phyloP scores from a whole-genome alignment of 2,329 filamentous ascomycete species.

The Endothia cerciana region DNA sequence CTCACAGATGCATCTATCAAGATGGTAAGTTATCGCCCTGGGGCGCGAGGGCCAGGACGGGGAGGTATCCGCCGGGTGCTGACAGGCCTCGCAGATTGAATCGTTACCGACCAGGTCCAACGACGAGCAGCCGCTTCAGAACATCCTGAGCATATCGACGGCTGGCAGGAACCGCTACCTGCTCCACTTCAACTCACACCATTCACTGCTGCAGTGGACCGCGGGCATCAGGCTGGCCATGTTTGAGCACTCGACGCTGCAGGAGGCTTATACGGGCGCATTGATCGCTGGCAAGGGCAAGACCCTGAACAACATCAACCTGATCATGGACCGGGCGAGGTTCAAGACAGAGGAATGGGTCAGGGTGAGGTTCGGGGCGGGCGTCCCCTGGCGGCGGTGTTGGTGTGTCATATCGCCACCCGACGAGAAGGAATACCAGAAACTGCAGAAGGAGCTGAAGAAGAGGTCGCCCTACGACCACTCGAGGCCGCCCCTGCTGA shows the following conservation, averaged over 20 bases:
- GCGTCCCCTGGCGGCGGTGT: conserved; percentile 93
- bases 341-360: conserved; percentile 90
- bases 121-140: conserved; percentile 81
- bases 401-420: conserved; percentile 95
- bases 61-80: conserved; percentile 19
- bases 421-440: conserved; percentile 88
- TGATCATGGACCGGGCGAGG: conserved; percentile 81
- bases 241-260: conserved; percentile 89
- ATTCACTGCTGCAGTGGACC: conserved; percentile 94
- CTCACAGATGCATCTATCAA: conserved; percentile 96
- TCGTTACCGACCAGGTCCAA: conserved; percentile 81
- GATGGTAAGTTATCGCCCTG: conserved; percentile 68
- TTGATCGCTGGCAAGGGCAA: conserved; percentile 95
- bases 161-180: conserved; percentile 95
- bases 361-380: conserved; percentile 90
- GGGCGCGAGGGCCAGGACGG: too few species aligned
- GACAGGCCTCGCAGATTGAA: conserved; percentile 65
- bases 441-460: conserved; percentile 81
- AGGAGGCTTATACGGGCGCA: conserved; percentile 96
- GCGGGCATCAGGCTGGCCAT: conserved; percentile 91
- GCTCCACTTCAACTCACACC: conserved; percentile 92
- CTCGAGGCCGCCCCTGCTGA: conserved; percentile 66
- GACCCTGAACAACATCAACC: conserved; percentile 82
- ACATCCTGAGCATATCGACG: conserved; percentile 94
- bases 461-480: conserved; percentile 83